Evolutionary conservation across 1,139 yeast genomes (phyloP), one percentile per base, ranked within the genome.

Genomic region (Chernovozyma aurita): DNA sequence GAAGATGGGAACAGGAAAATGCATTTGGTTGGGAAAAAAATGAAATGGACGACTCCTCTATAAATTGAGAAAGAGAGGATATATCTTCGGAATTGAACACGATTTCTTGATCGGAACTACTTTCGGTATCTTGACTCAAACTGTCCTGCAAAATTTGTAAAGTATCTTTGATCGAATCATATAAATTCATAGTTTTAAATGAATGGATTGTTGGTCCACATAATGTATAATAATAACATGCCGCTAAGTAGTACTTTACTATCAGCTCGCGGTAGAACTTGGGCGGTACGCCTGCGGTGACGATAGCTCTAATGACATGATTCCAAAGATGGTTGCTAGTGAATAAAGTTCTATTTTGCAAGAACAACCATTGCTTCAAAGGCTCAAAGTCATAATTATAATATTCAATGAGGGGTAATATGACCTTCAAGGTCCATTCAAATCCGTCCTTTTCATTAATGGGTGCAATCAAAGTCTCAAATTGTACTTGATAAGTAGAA

Each of bases 371-470:
- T 4, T 44, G 25, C 5, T 50, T 37, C 15, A 66, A 46, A 2
- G 63, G 59, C 1, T 36, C 36, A 28, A 63, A 53, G 35, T 61
- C 57, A 20, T 46, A 37, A 7, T 41, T 37, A 30, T 53, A 35
- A 39, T 52, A 56, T 1, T 31, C 39, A 4, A 58, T 42, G 14
- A 57, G 40, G 0, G 74, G 74, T 5, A 66, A 31, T 1, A 64
- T 48, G 5, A 62, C 70, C 15, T 53, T 44, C 2, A 38, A 20
- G 39, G 64, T 41, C 67, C 70, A 67, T 13, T 46, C 39, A 3
- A 40, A 42, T 1, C 46, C 11, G 44, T 40, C 9, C 45, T 38
- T 3, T 41, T 27, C 25, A 14, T 37, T 35, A 13, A 63, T 38
- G 1, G 70, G 70, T 2, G 35, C 38, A 3, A 60, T 45, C 13